Conservation (phyloP, 1,139 yeast genomes). For the Starmera stellimalicola region DNA sequence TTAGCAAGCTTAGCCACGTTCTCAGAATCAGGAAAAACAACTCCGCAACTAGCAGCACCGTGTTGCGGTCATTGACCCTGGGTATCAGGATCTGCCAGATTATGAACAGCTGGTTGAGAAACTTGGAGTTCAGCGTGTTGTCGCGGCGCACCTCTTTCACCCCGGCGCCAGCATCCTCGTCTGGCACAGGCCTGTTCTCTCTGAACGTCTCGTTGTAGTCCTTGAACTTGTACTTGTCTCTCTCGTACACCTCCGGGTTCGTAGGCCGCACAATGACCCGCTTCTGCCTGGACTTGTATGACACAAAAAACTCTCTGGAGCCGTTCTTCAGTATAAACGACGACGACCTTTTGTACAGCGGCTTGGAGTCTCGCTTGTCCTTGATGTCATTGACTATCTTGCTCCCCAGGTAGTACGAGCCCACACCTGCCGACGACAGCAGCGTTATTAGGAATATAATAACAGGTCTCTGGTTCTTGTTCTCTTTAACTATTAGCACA, state of each 20-base stretch:
- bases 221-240: constrained; percentile 29
- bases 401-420: constrained; percentile 13
- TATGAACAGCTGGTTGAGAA: constrained; percentile 63
- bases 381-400: constrained; percentile 17
- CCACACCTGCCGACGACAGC: constrained; percentile 14
- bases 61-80: constrained; percentile 55
- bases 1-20: constrained; percentile 79
- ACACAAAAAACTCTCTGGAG: constrained; percentile 46
- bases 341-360: constrained; percentile 18
- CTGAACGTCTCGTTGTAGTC: constrained; percentile 14
- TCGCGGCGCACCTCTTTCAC: constrained; percentile 11
- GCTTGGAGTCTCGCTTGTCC: constrained; percentile 18
- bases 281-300: constrained; percentile 25
- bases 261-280: constrained; percentile 28
- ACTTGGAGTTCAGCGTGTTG: constrained; percentile 49
- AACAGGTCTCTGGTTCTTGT: constrained; percentile 16
- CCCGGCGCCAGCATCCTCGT: neutral
- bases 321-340: constrained; percentile 37
- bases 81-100: constrained; percentile 83
- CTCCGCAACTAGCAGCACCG: constrained; percentile 59
- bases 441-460: constrained; percentile 17
- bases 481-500: constrained; percentile 17
- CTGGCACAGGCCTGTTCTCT: constrained; percentile 4
- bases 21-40: constrained; percentile 68
- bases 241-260: constrained; percentile 29